Conservation (phyloP, 139 green algal genomes). For the Chlorella sp. region DNA sequence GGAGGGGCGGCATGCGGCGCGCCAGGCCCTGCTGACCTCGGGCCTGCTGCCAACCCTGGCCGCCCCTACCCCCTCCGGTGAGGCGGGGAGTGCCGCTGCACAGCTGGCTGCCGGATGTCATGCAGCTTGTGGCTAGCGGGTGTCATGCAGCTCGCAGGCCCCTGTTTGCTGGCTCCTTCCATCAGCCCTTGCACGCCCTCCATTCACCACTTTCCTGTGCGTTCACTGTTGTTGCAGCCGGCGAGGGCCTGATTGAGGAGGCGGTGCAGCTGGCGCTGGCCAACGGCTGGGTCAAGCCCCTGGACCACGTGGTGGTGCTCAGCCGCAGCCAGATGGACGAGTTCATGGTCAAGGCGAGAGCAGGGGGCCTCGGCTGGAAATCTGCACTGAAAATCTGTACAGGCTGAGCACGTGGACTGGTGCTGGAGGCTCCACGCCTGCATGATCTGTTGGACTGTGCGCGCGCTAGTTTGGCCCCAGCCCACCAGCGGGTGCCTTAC, state of each 20-base stretch:
- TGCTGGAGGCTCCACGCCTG: too few relatives aligned
- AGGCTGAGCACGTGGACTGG: too few relatives aligned
- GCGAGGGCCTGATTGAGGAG: conserved; percentile 74
- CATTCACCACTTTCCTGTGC: too few relatives aligned
- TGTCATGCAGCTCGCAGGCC: not conserved
- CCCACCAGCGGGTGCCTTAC: too few relatives aligned
- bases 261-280: conserved; percentile 56
- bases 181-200: too few relatives aligned
- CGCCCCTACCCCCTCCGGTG: conserved; percentile 67
- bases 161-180: not conserved
- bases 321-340: conserved; percentile 32
- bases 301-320: conserved; percentile 58
- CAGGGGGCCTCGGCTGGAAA: too few relatives aligned
- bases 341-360: conserved; percentile 49
- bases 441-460: too few relatives aligned
- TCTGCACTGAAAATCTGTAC: too few relatives aligned
- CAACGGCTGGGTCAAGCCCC: conserved; percentile 60
- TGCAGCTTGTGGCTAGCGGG: not conserved
- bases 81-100: not conserved
- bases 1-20: conserved; percentile 68
- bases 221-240: conserved; percentile 36
- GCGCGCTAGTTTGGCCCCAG: too few relatives aligned
- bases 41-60: conserved; percentile 89
- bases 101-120: not conserved
- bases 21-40: conserved; percentile 81